A percentile compares a stretch with the other conserved stretches of the same genome.
Conservation (phyloP, 2,329 filamentous ascomycete species). For the Elsinoe arachidis region DNA sequence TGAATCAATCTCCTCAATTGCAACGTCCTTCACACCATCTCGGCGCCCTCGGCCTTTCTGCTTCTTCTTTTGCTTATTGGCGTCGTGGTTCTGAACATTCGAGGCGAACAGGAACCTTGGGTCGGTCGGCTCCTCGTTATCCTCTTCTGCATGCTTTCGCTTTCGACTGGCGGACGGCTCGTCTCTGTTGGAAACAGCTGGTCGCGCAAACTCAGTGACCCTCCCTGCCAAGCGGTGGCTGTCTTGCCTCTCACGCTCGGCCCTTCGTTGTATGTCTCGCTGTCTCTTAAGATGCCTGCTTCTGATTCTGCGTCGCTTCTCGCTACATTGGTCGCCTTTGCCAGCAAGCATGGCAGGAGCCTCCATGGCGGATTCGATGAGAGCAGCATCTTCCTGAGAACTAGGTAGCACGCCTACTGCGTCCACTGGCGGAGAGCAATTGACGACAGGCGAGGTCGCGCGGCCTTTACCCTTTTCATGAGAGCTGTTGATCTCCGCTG, state of each 20-base stretch:
- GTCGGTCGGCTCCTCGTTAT: not conserved
- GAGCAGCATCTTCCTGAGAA: too few species aligned
- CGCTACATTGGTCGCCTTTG: not conserved
- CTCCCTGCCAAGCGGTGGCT: not conserved
- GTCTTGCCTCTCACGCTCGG: not conserved
- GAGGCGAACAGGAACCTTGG: not conserved
- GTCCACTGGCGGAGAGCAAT: too few species aligned
- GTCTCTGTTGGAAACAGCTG: too few species aligned
- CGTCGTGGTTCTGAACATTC: not conserved
- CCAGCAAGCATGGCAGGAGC: too few species aligned
- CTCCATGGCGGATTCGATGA: too few species aligned
- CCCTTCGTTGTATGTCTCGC: not conserved
- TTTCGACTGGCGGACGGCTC: not conserved
- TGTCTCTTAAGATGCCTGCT: not conserved
- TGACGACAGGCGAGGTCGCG: too few species aligned
- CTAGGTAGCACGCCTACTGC: too few species aligned
- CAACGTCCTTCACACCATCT: not conserved
- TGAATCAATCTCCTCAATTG: not conserved
- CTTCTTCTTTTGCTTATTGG: not conserved
- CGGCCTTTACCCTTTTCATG: too few species aligned
- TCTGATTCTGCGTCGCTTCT: not conserved
- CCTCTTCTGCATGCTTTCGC: not conserved
- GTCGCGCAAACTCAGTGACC: too few species aligned
- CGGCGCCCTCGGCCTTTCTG: not conserved
- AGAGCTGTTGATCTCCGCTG: too few species aligned